Evolutionary conservation across 2,329 filamentous ascomycete species (phyloP).

Genomic region (Septoria linicola): DNA sequence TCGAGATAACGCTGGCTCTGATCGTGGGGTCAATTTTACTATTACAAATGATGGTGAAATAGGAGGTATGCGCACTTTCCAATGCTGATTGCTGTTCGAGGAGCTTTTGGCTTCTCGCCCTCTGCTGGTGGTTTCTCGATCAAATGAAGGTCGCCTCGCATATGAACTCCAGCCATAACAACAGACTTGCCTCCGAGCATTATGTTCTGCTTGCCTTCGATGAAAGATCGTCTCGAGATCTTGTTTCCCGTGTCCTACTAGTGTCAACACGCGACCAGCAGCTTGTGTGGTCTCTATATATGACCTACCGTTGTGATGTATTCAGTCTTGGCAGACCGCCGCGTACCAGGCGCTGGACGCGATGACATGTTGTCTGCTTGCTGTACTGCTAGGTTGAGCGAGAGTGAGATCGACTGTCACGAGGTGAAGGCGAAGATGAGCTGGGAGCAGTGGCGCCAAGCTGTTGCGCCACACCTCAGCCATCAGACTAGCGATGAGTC

Average conservation of each 20-base stretch:
- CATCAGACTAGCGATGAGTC: too few relatives aligned
- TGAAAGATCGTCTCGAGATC: slow-evolving; percentile 85
- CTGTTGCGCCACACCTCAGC: too few relatives aligned
- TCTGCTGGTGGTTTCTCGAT: slow-evolving; percentile 31
- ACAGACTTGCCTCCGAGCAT: slow-evolving; percentile 93
- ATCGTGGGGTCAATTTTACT: not conserved
- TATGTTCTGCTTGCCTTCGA: slow-evolving; percentile 96
- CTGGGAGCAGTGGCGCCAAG: too few relatives aligned
- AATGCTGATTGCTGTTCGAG: slow-evolving; percentile 69
- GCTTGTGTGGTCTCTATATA: not conserved
- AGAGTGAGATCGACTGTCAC: too few relatives aligned
- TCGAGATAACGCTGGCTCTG: slow-evolving; percentile 84
- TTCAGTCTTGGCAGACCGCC: slow-evolving; percentile 76
- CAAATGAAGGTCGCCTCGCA: slow-evolving; percentile 80
- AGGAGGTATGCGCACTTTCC: slow-evolving; percentile 50
- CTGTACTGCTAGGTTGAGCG: not conserved
- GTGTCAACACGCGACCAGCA: slow-evolving; percentile 5
- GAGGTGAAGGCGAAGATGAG: too few relatives aligned
- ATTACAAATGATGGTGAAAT: not conserved
- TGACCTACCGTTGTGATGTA: slow-evolving; percentile 86
- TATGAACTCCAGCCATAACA: slow-evolving; percentile 91
- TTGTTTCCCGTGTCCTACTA: slow-evolving; percentile 93
- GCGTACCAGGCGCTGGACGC: slow-evolving; percentile 39
- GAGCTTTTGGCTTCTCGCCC: slow-evolving; percentile 31
- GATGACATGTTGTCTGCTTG: slow-evolving; percentile 34